phyloP scores from a whole-genome alignment of 805 yeast genomes.

The Teunomyces lycoperdinae region DNA sequence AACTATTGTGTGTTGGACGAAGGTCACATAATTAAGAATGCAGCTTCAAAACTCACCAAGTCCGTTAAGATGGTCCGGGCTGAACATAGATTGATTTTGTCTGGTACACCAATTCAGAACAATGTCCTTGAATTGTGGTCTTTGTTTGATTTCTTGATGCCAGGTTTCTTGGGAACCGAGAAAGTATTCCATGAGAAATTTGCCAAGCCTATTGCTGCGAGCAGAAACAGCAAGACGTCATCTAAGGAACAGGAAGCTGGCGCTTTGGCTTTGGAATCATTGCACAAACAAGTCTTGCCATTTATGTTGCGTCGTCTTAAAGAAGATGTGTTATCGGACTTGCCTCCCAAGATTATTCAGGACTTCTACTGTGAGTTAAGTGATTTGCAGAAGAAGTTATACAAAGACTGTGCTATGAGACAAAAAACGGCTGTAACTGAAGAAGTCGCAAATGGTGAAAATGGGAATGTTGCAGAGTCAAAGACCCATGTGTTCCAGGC shows the following conservation, averaged over 20 bases:
- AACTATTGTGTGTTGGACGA: conserved; percentile 96
- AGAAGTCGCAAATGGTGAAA: conserved; percentile 46
- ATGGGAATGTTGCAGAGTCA: conserved; percentile 40
- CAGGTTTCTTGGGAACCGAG: conserved; percentile 95
- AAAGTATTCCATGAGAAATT: conserved; percentile 90
- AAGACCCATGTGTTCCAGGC: conserved; percentile 97
- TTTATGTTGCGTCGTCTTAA: conserved; percentile 93
- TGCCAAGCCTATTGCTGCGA: conserved; percentile 97
- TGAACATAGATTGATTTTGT: conserved; percentile 83
- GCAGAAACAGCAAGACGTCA: conserved; percentile 82
- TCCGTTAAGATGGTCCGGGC: conserved; percentile 82
- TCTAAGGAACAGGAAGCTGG: conserved; percentile 97
- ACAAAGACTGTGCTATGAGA: conserved; percentile 83
- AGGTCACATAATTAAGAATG: conserved; percentile 95
- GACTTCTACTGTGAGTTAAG: conserved; percentile 97
- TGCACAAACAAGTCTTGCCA: conserved; percentile 95
- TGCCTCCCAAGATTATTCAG: conserved; percentile 97
- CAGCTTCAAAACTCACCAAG: conserved; percentile 81
- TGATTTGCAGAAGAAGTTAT: conserved; percentile 82
- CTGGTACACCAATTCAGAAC: conserved; percentile 98
- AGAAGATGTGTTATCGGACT: conserved; percentile 91
- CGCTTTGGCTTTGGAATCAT: conserved; percentile 89
- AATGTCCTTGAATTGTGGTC: conserved; percentile 98
- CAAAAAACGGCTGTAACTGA: conserved; percentile 71
- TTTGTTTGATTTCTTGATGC: conserved; percentile 95